Conservation (phyloP, 352 stramenopile genomes). For the Pythium angustatum region DNA sequence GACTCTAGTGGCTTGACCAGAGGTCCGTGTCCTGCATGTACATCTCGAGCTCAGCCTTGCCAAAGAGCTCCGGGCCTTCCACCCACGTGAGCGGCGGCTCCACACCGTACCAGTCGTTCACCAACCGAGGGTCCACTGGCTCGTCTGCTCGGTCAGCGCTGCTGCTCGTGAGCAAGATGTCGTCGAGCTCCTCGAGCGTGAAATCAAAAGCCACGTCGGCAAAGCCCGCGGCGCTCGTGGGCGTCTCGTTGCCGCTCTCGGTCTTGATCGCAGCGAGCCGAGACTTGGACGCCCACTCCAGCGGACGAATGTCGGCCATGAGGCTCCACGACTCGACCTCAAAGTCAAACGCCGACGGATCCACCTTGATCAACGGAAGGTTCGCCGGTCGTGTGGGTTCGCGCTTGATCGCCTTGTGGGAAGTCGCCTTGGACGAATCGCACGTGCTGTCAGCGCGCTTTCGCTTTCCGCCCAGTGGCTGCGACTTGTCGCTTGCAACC, state of each 20-base stretch:
- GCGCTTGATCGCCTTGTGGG: slow-evolving; percentile 20
- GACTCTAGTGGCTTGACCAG: slow-evolving; percentile 15
- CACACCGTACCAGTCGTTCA: slow-evolving; percentile 25
- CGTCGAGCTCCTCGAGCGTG: slow-evolving; percentile 33
- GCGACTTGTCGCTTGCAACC: background rate
- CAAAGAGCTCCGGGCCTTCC: slow-evolving; percentile 22
- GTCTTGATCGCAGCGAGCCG: slow-evolving; percentile 23
- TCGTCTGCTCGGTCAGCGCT: background rate
- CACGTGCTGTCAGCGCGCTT: slow-evolving; percentile 24
- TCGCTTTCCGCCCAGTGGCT: slow-evolving; percentile 21
- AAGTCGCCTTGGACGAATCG: slow-evolving; percentile 8
- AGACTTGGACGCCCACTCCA: slow-evolving; percentile 28
- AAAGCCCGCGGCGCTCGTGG: slow-evolving; percentile 25
- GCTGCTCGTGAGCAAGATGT: slow-evolving; percentile 26
- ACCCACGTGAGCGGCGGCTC: slow-evolving; percentile 19
- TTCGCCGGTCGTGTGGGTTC: slow-evolving; percentile 1
- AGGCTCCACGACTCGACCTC: slow-evolving; percentile 32
- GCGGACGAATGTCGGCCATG: slow-evolving; percentile 24
- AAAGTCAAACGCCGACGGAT: slow-evolving; percentile 29
- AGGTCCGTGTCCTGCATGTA: slow-evolving; percentile 35
- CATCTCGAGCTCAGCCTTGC: slow-evolving; percentile 31
- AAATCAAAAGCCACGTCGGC: slow-evolving; percentile 29
- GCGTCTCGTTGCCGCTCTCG: slow-evolving; percentile 31
- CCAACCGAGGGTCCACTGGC: slow-evolving; percentile 7
- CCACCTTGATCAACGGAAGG: slow-evolving; percentile 22